Evolutionary conservation across 1,139 yeast species (phyloP).

Genomic region (Pichia sp.): DNA sequence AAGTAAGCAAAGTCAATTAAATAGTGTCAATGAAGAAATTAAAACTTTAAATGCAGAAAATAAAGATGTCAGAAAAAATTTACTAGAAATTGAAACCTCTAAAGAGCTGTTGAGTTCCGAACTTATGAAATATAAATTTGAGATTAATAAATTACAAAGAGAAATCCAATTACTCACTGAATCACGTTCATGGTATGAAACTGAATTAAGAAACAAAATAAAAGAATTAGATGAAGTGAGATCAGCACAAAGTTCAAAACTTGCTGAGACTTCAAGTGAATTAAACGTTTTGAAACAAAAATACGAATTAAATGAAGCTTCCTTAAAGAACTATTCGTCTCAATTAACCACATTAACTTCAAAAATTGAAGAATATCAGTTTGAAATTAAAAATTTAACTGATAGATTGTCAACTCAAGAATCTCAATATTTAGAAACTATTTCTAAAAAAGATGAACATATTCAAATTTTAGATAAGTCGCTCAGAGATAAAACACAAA

Average conservation of each 20-base stretch:
- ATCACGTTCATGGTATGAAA: slow-evolving; percentile 42
- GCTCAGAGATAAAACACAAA: slow-evolving; percentile 38
- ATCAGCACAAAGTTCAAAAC: slow-evolving; percentile 24
- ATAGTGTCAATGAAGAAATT: slow-evolving; percentile 47
- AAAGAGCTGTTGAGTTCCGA: slow-evolving; percentile 23
- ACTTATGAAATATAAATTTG: slow-evolving; percentile 22
- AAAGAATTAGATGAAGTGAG: slow-evolving; percentile 27
- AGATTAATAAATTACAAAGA: slow-evolving; percentile 35
- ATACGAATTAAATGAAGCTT: slow-evolving; percentile 32
- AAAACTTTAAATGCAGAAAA: slow-evolving; percentile 39
- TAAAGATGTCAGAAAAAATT: slow-evolving; percentile 37
- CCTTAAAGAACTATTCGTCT: slow-evolving; percentile 25
- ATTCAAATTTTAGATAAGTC: slow-evolving; percentile 54
- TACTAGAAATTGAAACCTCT: slow-evolving; percentile 32
- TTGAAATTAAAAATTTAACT: slow-evolving; percentile 42
- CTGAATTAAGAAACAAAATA: slow-evolving; percentile 33
- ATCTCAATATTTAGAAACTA: slow-evolving; percentile 55
- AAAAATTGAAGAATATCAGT: slow-evolving; percentile 34
- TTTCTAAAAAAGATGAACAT: slow-evolving; percentile 57
- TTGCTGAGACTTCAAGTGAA: slow-evolving; percentile 32
- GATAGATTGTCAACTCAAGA: slow-evolving; percentile 42
- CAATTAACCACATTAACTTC: slow-evolving; percentile 34
- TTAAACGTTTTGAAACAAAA: slow-evolving; percentile 33
- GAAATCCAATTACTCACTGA: slow-evolving; percentile 41
- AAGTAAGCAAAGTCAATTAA: slow-evolving; percentile 42